Base-by-base conservation (phyloP, 164 flowering plant genomes). In the Berberis vulgaris region DNA sequence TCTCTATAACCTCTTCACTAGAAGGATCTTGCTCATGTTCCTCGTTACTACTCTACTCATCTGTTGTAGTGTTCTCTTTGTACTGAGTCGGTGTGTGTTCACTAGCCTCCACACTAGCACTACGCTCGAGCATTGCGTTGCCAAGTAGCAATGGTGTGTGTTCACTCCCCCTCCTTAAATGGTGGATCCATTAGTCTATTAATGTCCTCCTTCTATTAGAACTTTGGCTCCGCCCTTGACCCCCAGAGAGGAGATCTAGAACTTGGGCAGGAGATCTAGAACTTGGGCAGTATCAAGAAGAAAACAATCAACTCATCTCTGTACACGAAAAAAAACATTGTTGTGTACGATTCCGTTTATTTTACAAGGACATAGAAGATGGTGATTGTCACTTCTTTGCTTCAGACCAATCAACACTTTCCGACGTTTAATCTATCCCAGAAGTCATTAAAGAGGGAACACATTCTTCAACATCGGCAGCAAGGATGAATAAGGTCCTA, bases 271-370 rank as follows among this genome's bases (percentile, higher is more conserved):
- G 7, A 43, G 49, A 6, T 49, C 5, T 6, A 2, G 45, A 41
- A 47, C 5, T 6, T 9, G 54, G 9, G 9, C 12, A 38, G 39
- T 6, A 62, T 44, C 13, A 44, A 50, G 47, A 60, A 4, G 45
- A 46, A 59, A 66, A 59, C 50, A 54, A 49, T 60, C 40, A 65
- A 59, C 13, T 64, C 61, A 60, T 45, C 56, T 57, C 83, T 79
- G 76, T 80, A 80, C 84, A 79, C 77, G 43, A 72, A 57, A 4
- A 57, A 58, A 39, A 57, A 57, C 43, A 26, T 12, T 7, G 65
- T 1, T 63, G 73, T 69, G 74, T 67, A 67, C 76, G 71, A 64
- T 40, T 68, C 63, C 39, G 38, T 56, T 54, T 67, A 62, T 52
- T 72, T 73, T 73, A 76, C 80, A 70, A 45, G 65, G 74, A 39